A percentile compares a stretch with the other conserved stretches of the same genome.
phyloP scores from a whole-genome alignment of 2,329 filamentous ascomycete species.

The Colletotrichum eleusines region DNA sequence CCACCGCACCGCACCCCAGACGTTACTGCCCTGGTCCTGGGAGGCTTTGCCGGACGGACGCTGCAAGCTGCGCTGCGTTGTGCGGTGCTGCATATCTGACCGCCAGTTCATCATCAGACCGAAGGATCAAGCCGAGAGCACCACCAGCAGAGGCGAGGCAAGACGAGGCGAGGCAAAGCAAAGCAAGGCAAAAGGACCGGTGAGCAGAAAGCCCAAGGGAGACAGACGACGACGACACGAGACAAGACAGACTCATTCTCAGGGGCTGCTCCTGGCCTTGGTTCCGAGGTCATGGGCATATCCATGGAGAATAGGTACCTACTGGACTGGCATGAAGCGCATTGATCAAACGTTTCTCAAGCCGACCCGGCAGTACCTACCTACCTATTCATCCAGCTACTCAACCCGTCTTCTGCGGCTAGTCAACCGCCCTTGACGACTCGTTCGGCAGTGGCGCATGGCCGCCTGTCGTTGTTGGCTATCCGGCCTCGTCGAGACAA shows the following conservation, averaged over 20 bases:
- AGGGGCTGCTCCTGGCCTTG: conserved; percentile 16
- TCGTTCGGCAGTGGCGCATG: conserved; percentile 40
- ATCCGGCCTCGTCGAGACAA: conserved; percentile 44
- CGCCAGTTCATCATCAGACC: conserved; percentile 60
- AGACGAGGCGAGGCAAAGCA: conserved; percentile 10
- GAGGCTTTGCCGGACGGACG: conserved; percentile 32
- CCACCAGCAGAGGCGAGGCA: conserved; percentile 1
- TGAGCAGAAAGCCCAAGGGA: conserved; percentile 10
- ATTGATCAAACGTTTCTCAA: conserved; percentile 38
- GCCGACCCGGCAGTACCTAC: conserved; percentile 27
- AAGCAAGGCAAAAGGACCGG: conserved; percentile 5
- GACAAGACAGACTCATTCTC: conserved; percentile 22
- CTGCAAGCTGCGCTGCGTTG: conserved; percentile 47
- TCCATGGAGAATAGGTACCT: neutral
- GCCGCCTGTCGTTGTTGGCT: conserved; percentile 42
- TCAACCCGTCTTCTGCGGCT: conserved; percentile 22
- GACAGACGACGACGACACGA: conserved; percentile 12
- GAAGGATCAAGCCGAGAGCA: conserved; percentile 27
- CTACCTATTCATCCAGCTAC: conserved; percentile 10
- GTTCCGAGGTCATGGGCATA: conserved; percentile 15
- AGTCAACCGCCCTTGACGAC: conserved; percentile 31
- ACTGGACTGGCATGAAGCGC: conserved; percentile 32
- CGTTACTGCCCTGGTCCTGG: conserved; percentile 46
- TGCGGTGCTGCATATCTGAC: conserved; percentile 53
- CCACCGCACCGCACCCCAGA: conserved; percentile 46